Evolutionary conservation across 2,329 filamentous ascomycete species (phyloP).

Genomic region (Alternaria sp.): DNA sequence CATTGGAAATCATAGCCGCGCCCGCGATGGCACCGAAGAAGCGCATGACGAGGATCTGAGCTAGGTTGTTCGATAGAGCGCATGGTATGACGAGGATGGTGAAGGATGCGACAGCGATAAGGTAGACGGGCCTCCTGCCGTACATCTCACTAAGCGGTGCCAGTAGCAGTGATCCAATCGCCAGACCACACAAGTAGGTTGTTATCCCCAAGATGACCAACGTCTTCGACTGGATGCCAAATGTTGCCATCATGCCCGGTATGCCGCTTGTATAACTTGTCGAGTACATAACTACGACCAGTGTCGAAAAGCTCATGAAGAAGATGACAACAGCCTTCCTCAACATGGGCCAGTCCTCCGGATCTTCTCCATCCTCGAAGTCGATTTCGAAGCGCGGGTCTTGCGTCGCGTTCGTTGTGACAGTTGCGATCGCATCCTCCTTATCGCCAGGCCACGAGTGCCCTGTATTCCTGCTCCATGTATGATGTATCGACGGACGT

Average conservation of each 20-base stretch:
- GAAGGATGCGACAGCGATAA: conserved; percentile 69
- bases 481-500: conserved; percentile 37
- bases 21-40: conserved; percentile 79
- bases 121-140: conserved; percentile 70
- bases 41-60: conserved; percentile 71
- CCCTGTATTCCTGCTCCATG: conserved; percentile 44
- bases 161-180: conserved; percentile 72
- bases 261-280: conserved; percentile 79
- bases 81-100: conserved; percentile 74
- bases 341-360: conserved; percentile 70
- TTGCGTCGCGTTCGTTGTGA: conserved; percentile 47
- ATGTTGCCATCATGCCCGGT: conserved; percentile 71
- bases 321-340: conserved; percentile 63
- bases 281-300: conserved; percentile 64
- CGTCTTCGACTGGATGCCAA: conserved; percentile 63
- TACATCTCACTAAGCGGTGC: conserved; percentile 77
- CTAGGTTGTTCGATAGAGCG: conserved; percentile 71
- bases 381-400: conserved; percentile 74
- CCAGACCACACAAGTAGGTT: conserved; percentile 77
- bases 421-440: conserved; percentile 30
- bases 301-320: conserved; percentile 64
- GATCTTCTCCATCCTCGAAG: conserved; percentile 66
- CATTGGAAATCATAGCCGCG: conserved; percentile 81
- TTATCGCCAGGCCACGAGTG: conserved; percentile 36
- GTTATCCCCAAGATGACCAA: conserved; percentile 78